A percentile compares a stretch with the other conserved stretches of the same genome.
Conservation (phyloP, 2,329 filamentous ascomycete species). For the Anthostomella pinea region DNA sequence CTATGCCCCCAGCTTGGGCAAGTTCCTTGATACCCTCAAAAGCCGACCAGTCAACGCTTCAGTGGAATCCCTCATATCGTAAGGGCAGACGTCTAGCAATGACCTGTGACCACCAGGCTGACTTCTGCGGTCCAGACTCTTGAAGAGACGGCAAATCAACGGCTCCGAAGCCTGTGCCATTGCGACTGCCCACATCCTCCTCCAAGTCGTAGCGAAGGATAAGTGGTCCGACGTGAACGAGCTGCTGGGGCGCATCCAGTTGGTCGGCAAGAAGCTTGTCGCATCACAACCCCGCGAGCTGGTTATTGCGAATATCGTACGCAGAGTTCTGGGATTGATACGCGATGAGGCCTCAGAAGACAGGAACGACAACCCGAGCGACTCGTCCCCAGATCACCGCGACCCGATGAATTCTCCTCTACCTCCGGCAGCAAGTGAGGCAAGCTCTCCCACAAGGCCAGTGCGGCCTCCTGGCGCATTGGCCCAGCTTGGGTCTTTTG, state of each 20-base stretch:
- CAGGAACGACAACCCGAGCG: conserved; percentile 61
- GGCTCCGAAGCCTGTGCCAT: conserved; percentile 86
- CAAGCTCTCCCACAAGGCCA: conserved; percentile 17
- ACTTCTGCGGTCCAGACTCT: conserved; percentile 54
- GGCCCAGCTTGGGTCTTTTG: conserved; percentile 61
- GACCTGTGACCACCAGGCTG: conserved; percentile 2
- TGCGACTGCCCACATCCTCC: conserved; percentile 84
- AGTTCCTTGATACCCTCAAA: conserved; percentile 77
- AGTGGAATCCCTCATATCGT: conserved; percentile 83
- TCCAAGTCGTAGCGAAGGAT: conserved; percentile 79
- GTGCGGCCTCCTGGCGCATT: conserved; percentile 60
- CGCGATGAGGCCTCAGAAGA: conserved; percentile 87
- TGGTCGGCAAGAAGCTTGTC: conserved; percentile 73
- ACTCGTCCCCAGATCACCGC: conserved; percentile 57
- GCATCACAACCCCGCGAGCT: conserved; percentile 87
- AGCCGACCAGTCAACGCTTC: conserved; percentile 73
- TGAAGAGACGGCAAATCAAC: conserved; percentile 87
- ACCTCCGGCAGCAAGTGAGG: conserved; percentile 13
- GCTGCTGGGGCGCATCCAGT: conserved; percentile 76
- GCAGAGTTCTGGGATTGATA: conserved; percentile 84
- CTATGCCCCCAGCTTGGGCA: conserved; percentile 70
- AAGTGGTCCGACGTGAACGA: conserved; percentile 74
- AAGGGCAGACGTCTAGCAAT: conserved; percentile 29
- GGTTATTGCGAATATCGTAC: conserved; percentile 90
- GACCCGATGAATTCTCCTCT: conserved; percentile 25